These are phyloP conservation scores for Coemansia sp. DNA, from an alignment of 192 early-diverging fungal species.

Conservation along the genomic window DNA sequence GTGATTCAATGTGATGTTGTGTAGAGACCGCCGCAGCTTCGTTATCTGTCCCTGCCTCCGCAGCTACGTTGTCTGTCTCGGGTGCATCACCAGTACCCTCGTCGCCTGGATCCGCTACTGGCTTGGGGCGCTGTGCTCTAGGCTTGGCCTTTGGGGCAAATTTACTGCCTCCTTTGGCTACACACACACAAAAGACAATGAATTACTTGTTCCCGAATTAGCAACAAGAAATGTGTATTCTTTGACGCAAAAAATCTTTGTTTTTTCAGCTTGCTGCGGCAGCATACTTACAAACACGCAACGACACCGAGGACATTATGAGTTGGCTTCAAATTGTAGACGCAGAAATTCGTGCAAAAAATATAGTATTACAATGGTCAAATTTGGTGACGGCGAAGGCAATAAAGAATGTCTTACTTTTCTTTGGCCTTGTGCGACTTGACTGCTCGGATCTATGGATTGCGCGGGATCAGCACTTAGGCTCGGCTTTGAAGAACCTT, in stretches of 20 bases:
- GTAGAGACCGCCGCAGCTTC: neutral
- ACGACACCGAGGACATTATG: slow-evolving; percentile 29
- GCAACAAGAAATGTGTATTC: neutral
- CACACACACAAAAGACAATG: neutral
- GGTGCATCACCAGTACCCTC: slow-evolving; percentile 1
- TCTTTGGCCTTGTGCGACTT: neutral
- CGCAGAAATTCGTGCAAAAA: neutral
- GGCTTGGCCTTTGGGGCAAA: slow-evolving; percentile 50
- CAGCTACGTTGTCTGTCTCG: neutral
- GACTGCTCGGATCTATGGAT: neutral
- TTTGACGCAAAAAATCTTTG: neutral
- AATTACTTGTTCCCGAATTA: neutral
- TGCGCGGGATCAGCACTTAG: neutral
- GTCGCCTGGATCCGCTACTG: neutral
- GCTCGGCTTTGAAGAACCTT: neutral
- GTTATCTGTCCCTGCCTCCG: neutral
- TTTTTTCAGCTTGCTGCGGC: neutral
- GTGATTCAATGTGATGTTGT: neutral
- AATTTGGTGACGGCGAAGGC: neutral
- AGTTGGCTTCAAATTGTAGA: neutral
- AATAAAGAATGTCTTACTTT: neutral
- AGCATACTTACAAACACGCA: slow-evolving; percentile 39
- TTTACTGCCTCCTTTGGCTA: slow-evolving; percentile 43
- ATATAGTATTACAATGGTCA: neutral
- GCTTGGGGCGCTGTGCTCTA: slow-evolving; percentile 14